Conservation (phyloP, 2,329 filamentous ascomycete species). For the Tolypocladium endophyticum region DNA sequence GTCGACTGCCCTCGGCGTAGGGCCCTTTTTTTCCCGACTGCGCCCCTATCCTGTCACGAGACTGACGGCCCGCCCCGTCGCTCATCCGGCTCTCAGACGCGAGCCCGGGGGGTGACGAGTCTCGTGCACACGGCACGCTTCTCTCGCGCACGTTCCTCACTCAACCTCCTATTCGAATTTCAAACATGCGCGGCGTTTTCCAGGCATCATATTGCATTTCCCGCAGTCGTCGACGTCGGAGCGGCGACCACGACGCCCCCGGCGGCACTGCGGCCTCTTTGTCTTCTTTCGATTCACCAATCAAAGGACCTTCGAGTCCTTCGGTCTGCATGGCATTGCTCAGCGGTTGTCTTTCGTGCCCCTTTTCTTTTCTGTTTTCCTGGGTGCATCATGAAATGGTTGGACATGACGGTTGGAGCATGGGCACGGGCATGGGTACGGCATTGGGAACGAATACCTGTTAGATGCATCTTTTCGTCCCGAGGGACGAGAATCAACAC, state of each 20-base stretch:
- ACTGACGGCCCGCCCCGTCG: not conserved
- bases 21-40: not conserved
- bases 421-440: not conserved
- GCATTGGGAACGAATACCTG: not conserved
- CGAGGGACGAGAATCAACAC: not conserved
- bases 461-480: not conserved
- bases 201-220: not conserved
- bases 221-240: not conserved
- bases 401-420: not conserved
- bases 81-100: not conserved
- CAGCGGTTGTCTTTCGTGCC: not conserved
- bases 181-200: not conserved
- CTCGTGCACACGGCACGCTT: not conserved
- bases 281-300: not conserved
- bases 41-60: not conserved
- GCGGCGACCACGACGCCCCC: not conserved
- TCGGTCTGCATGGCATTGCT: not conserved
- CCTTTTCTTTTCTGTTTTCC: not conserved
- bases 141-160: not conserved
- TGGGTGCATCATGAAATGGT: not conserved
- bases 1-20: conserved; percentile 4
- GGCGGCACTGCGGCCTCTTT: not conserved
- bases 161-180: not conserved
- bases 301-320: not conserved
- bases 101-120: not conserved